Evolutionary conservation across 2,329 filamentous ascomycete species (phyloP).

Genomic region (Septoria linicola): DNA sequence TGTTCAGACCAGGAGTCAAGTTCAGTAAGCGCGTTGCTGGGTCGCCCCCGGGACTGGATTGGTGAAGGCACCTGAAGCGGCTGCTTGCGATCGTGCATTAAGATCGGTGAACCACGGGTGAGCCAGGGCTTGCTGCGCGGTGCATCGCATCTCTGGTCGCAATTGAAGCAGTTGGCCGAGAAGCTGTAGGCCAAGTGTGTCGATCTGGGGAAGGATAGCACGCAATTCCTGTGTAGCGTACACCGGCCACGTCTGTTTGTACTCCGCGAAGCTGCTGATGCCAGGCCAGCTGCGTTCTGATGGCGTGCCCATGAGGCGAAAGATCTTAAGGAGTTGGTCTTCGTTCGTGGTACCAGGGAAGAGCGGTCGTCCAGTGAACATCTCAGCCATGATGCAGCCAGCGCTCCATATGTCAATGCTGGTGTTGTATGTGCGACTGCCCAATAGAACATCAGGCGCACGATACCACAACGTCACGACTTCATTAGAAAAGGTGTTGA

Average conservation of each 20-base stretch:
- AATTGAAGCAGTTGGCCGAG: slow-evolving; percentile 89
- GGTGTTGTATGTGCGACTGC: slow-evolving; percentile 96
- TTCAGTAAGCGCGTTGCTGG: slow-evolving; percentile 30
- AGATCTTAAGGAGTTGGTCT: slow-evolving; percentile 95
- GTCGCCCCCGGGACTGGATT: slow-evolving; percentile 23
- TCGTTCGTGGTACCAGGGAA: slow-evolving; percentile 98
- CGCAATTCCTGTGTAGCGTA: slow-evolving; percentile 90
- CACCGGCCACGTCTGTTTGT: slow-evolving; percentile 91
- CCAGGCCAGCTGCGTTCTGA: slow-evolving; percentile 95
- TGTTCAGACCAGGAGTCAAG: background rate
- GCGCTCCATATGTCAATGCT: slow-evolving; percentile 99
- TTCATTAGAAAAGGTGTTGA: slow-evolving; percentile 98
- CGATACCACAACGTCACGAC: slow-evolving; percentile 98
- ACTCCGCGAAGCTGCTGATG: slow-evolving; percentile 93
- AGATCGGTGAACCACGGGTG: slow-evolving; percentile 91
- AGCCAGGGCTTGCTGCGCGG: slow-evolving; percentile 78
- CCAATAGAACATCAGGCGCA: slow-evolving; percentile 90
- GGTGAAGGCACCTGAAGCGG: slow-evolving; percentile 27
- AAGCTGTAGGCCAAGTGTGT: slow-evolving; percentile 80
- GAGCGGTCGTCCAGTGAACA: slow-evolving; percentile 93
- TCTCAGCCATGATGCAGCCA: slow-evolving; percentile 99
- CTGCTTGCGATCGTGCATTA: slow-evolving; percentile 38
- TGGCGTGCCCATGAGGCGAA: slow-evolving; percentile 96
- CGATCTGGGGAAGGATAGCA: slow-evolving; percentile 85
- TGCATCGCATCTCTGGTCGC: slow-evolving; percentile 85